Evolutionary conservation across 768 basidiomycete species (phyloP).

Genomic region (Boletales sp.): DNA sequence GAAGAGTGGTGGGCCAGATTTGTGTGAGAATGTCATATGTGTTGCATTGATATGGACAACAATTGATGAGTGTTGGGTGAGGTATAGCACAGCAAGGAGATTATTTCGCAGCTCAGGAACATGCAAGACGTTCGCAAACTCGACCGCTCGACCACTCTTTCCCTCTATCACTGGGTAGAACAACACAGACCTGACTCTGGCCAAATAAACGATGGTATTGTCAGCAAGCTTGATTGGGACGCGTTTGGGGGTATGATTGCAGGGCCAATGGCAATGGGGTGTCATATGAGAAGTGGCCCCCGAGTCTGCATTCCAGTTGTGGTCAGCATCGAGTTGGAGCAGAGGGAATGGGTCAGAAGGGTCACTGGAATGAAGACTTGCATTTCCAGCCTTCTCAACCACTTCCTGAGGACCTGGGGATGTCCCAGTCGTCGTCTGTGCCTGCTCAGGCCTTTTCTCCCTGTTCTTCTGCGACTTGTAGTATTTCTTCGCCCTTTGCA

Average conservation of each 20-base stretch:
- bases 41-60: conserved; percentile 3
- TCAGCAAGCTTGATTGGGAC: neutral
- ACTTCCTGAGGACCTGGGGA: neutral
- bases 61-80: conserved; percentile 5
- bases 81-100: conserved; percentile 14
- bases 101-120: conserved; percentile 13
- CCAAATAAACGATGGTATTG: neutral
- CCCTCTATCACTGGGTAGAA: conserved; percentile 4
- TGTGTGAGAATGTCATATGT: neutral
- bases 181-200: conserved; percentile 1
- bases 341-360: neutral
- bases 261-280: neutral
- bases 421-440: neutral
- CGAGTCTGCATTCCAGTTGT: conserved; percentile 1
- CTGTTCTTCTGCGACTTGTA: neutral
- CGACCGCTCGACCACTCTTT: conserved; percentile 2
- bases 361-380: neutral
- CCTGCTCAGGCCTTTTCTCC: neutral
- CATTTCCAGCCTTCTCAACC: neutral
- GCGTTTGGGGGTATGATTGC: neutral
- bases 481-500: neutral
- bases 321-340: neutral
- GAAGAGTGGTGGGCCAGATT: conserved; percentile 1
- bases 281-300: conserved; percentile 4
- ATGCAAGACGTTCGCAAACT: conserved; percentile 19